Evolutionary conservation across 2,329 filamentous ascomycete genomes (phyloP).

Genomic region (Penicillium sp.): DNA sequence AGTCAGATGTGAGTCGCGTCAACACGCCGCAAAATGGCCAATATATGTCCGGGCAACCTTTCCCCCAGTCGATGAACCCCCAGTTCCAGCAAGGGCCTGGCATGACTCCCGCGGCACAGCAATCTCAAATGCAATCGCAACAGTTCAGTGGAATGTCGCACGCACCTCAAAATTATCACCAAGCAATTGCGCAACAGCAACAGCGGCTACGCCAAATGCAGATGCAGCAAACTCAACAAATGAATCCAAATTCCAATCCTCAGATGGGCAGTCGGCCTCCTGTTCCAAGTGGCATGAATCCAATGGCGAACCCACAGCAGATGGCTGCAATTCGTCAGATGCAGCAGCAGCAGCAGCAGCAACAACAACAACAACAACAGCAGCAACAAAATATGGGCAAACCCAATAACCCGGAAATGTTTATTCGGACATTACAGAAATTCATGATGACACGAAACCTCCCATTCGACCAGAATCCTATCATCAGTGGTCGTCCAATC

Average conservation of each 20-base stretch:
- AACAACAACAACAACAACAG: not conserved
- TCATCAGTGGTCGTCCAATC: constrained; percentile 66
- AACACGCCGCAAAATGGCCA: constrained; percentile 66
- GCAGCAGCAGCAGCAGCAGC: constrained; percentile 29
- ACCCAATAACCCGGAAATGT: constrained; percentile 54
- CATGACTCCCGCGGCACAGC: constrained; percentile 37
- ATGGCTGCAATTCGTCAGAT: constrained; percentile 47
- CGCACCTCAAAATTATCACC: constrained; percentile 45
- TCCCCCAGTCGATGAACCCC: constrained; percentile 34
- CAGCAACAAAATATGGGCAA: constrained; percentile 33
- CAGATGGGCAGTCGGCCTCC: constrained; percentile 30
- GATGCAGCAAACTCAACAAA: constrained; percentile 67
- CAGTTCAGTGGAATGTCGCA: constrained; percentile 45
- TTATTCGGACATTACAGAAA: constrained; percentile 68
- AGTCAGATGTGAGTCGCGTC: constrained; percentile 61
- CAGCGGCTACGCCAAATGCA: constrained; percentile 72
- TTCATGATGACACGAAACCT: constrained; percentile 71
- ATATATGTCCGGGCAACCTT: constrained; percentile 53
- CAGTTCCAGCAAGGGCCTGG: constrained; percentile 39
- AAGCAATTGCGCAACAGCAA: constrained; percentile 65
- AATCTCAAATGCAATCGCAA: constrained; percentile 37
- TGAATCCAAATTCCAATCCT: constrained; percentile 41
- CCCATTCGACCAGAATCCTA: constrained; percentile 67
- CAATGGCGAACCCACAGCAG: constrained; percentile 37
- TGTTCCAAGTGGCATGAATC: constrained; percentile 31